Evolutionary conservation across 306 rosid genomes (phyloP).

Genomic region (Echinosophora koreensis): DNA sequence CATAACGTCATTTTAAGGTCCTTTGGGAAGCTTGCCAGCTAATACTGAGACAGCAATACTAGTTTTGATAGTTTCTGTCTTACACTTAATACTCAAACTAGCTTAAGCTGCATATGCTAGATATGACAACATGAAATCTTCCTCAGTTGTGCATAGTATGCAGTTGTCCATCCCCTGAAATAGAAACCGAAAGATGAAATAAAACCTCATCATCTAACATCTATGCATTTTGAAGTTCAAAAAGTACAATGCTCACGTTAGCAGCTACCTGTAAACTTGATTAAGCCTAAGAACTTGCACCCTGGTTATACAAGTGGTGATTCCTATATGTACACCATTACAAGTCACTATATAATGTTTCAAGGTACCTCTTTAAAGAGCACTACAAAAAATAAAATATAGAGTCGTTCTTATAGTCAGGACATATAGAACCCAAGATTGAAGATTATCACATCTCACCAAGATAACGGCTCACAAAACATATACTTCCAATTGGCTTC

Average conservation of each 20-base stretch:
- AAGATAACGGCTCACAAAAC: not conserved
- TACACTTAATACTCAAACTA: not conserved
- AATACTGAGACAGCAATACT: not conserved
- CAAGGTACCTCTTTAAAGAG: not conserved
- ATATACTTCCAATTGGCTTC: slow-evolving; percentile 2
- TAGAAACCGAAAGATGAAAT: too few species aligned
- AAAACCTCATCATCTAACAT: not conserved
- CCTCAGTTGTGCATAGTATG: too few species aligned
- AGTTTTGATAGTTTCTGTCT: not conserved
- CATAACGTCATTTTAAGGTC: too few species aligned
- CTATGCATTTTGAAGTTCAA: slow-evolving; percentile 3
- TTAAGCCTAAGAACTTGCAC: not conserved
- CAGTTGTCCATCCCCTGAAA: too few species aligned
- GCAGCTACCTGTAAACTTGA: not conserved
- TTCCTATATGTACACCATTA: not conserved
- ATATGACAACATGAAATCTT: not conserved
- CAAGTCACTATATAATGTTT: slow-evolving; percentile 10
- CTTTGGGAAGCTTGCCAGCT: not conserved
- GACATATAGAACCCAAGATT: not conserved
- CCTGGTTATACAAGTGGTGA: not conserved
- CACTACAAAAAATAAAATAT: not conserved
- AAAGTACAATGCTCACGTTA: not conserved
- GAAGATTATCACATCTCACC: not conserved
- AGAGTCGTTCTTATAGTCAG: slow-evolving; percentile 3
- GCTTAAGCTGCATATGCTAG: not conserved